Percentiles rank a stretch among this genome's conserved stretches.
phyloP scores from a whole-genome alignment of 192 early-diverging fungal species.

The Cetraspora pellucida region DNA sequence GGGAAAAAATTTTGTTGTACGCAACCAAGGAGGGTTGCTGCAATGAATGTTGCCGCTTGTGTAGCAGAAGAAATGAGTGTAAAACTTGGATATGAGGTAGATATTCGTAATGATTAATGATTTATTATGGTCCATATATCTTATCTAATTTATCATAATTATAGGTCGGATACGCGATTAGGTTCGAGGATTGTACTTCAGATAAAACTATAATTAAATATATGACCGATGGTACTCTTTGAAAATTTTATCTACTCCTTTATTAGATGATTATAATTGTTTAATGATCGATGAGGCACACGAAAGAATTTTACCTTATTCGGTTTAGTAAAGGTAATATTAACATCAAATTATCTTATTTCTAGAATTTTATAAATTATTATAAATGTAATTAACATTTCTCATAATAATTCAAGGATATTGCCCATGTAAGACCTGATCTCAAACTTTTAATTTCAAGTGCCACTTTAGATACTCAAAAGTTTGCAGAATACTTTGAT shows the following conservation, averaged over 20 bases:
- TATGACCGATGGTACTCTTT: conserved; percentile 98
- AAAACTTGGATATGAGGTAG: conserved; percentile 86
- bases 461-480: conserved; percentile 97
- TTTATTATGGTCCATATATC: background rate
- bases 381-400: background rate
- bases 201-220: conserved; percentile 96
- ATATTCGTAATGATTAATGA: background rate
- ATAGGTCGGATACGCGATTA: conserved; percentile 86
- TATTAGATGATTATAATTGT: conserved; percentile 85
- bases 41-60: conserved; percentile 96
- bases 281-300: conserved; percentile 99
- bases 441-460: conserved; percentile 94
- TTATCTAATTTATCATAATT: background rate
- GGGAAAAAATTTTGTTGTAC: conserved; percentile 94
- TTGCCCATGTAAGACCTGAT: conserved; percentile 89
- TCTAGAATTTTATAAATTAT: background rate
- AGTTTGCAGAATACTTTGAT: conserved; percentile 96
- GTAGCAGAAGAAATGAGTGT: conserved; percentile 97
- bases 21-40: conserved; percentile 96
- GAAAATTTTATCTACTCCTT: conserved; percentile 98
- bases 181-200: conserved; percentile 97
- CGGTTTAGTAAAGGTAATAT: conserved; percentile 81
- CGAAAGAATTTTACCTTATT: conserved; percentile 93
- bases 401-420: conserved; percentile 57
- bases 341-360: background rate